Evolutionary conservation across 2,329 filamentous ascomycete genomes (phyloP), one percentile per base, ranked within the genome.

Genomic region (Talaromyces piceae): DNA sequence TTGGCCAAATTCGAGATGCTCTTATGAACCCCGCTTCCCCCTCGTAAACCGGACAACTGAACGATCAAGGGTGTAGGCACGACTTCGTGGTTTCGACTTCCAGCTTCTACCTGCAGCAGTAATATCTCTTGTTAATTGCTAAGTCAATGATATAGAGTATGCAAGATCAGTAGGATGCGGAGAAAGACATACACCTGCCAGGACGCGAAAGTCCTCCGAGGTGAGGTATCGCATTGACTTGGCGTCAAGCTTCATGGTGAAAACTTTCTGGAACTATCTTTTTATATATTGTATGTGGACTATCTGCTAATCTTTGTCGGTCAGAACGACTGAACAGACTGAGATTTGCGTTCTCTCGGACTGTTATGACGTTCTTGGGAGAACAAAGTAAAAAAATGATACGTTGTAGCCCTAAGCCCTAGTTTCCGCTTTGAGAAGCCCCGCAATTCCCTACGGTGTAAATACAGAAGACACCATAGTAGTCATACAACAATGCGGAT

Each of bases 31-130:
- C 88, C 87, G 61, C 79, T 86, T 58, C 81, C 81, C 52, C 87
- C 87, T 51, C 88, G 84, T 31, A 95, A 80, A 37, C 87, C 86
- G 5, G 91, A 83, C 23, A 95, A 79, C 64, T 88, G 87, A 53
- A 86, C 83, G 58, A 98, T 97, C 57, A 97, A 71, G 3, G 88
- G 76, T 12, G 91, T 97, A 6, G 93, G 93, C 2, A 98, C 91
- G 52, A 98, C 80, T 73, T 98, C 93, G 75, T 98, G 93, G 73
- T 97, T 97, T 69, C 88, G 91, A 71, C 87, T 94, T 64, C 91
- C 91, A 72, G 85, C 84, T 70, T 98, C 93, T 62, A 94, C 88
- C 90, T 95, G 69, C 50, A 47, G 33, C 63, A n/a, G n/a, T 9
- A 8, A 39, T 6, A 50, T 31, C 30, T 44, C 62, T 58, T 58